A percentile compares a stretch with the other conserved stretches of the same genome.
Conservation (phyloP, 257 asterid genomes). For the Cruciata laevipes region DNA sequence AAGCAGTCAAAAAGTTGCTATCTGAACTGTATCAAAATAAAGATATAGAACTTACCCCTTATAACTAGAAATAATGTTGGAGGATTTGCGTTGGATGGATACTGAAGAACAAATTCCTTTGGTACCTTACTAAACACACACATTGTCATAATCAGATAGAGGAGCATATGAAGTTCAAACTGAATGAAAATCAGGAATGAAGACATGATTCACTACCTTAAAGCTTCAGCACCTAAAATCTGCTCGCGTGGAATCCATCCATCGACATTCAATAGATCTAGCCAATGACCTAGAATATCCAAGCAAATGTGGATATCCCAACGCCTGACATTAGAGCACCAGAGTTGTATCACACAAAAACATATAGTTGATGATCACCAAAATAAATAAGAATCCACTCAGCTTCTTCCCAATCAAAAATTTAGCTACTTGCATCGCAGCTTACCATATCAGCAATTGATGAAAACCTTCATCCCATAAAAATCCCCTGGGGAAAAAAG, state of each 20-base stretch:
- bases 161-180: conserved; percentile 2
- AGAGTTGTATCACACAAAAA: not conserved
- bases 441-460: conserved; percentile 85
- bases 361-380: not conserved
- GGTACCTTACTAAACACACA: conserved; percentile 83
- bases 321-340: conserved; percentile 44
- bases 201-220: conserved; percentile 43
- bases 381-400: not conserved
- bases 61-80: conserved; percentile 79
- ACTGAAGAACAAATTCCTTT: conserved; percentile 81
- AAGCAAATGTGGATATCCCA: conserved; percentile 85
- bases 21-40: not conserved
- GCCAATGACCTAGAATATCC: conserved; percentile 95
- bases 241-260: conserved; percentile 99
- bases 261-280: conserved; percentile 91
- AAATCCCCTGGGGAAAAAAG: conserved; percentile 97
- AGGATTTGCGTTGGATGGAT: conserved; percentile 93
- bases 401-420: not conserved
- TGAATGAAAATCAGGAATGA: conserved; percentile 4
- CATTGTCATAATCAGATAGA: conserved; percentile 16
- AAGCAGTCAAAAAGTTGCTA: not conserved
- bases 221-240: conserved; percentile 95
- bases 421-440: conserved; percentile 13
- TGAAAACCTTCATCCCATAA: conserved; percentile 99
- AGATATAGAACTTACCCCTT: conserved; percentile 44